Percentiles rank a stretch among this genome's conserved stretches.
Evolutionary conservation across 345 rosid genomes (phyloP).

Genomic region (Gossypium bickii): DNA sequence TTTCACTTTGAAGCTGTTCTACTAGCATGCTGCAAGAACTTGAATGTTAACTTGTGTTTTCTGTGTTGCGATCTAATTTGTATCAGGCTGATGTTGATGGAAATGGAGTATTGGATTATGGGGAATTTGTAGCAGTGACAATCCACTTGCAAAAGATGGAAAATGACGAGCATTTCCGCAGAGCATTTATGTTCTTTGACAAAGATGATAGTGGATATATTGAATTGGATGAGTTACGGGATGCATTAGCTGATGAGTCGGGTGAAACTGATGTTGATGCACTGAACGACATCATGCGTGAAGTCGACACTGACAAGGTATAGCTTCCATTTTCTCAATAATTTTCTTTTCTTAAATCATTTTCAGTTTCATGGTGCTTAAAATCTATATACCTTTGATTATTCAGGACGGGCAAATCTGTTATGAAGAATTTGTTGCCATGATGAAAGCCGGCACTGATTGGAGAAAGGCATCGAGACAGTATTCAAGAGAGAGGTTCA

Average conservation of each 20-base stretch:
- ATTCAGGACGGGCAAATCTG: constrained; percentile 79
- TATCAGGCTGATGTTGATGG: constrained; percentile 95
- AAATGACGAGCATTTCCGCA: constrained; percentile 86
- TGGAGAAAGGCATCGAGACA: constrained; percentile 99
- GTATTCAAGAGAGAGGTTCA: constrained; percentile 94
- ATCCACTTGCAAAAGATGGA: constrained; percentile 97
- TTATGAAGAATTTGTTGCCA: constrained; percentile 87
- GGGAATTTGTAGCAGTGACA: constrained; percentile 97
- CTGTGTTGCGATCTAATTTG: not conserved
- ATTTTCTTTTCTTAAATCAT: not conserved
- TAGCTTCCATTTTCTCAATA: not conserved
- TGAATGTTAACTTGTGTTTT: constrained; percentile 6
- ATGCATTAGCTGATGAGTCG: constrained; percentile 69
- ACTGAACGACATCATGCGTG: constrained; percentile 81
- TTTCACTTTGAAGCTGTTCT: not conserved
- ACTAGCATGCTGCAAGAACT: not conserved
- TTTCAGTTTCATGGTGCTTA: not conserved
- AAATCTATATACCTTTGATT: not conserved
- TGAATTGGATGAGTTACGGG: constrained; percentile 69
- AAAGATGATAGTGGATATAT: constrained; percentile 75
- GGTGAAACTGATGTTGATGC: constrained; percentile 65
- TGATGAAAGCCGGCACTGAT: constrained; percentile 99
- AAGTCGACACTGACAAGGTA: constrained; percentile 96
- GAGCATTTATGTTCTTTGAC: constrained; percentile 91
- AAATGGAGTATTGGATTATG: constrained; percentile 81